Conservation (phyloP, 345 rosid species). For the Barbarea vulgaris region DNA sequence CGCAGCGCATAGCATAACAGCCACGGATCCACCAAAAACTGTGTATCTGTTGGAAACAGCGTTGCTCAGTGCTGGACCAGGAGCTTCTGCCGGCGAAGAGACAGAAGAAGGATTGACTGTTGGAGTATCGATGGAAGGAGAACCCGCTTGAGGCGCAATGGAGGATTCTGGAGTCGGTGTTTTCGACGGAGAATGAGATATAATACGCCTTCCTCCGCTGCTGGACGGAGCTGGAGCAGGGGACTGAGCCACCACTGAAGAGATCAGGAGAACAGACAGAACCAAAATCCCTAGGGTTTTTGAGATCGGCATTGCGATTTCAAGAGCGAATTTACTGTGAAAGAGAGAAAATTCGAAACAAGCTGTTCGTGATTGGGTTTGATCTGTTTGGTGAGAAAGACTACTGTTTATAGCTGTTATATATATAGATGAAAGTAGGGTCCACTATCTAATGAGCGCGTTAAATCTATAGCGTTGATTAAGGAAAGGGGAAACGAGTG, state of each 20-base stretch:
- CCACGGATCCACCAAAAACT: constrained; percentile 25
- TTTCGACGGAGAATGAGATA: constrained; percentile 22
- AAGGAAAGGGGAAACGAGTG: neutral
- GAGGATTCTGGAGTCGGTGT: constrained; percentile 17
- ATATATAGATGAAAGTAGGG: neutral
- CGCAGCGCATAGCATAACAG: constrained; percentile 19
- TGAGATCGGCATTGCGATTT: constrained; percentile 9
- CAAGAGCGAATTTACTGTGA: neutral
- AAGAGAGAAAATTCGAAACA: neutral
- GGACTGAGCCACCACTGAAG: constrained; percentile 28
- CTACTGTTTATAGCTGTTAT: neutral
- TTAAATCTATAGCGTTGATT: neutral
- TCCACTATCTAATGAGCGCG: neutral
- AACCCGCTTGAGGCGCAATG: constrained; percentile 22
- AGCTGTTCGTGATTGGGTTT: neutral
- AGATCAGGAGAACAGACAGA: constrained; percentile 1
- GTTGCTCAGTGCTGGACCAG: constrained; percentile 20
- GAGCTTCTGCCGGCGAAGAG: constrained; percentile 29
- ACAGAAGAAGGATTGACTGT: constrained; percentile 19
- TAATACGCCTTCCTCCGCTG: constrained; percentile 20
- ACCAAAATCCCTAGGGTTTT: neutral
- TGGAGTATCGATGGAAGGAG: constrained; percentile 21
- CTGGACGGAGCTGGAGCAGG: constrained; percentile 30
- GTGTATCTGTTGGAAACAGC: constrained; percentile 19
- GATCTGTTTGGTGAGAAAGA: neutral